Conservation (phyloP, 1,139 yeast species). For the Yamadazyma siamensis region DNA sequence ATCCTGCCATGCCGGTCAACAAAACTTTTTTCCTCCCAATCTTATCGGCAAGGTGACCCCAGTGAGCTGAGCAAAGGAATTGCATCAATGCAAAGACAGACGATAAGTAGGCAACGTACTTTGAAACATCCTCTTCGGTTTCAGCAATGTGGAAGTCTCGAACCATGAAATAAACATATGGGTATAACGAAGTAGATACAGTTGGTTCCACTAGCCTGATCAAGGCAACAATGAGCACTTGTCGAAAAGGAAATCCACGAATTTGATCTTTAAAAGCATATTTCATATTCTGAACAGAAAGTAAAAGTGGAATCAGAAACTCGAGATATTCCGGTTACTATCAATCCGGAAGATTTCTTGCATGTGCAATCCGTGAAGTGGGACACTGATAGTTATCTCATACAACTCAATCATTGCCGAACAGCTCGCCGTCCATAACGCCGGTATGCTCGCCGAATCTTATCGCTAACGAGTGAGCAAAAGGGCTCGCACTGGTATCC, state of each 20-base stretch:
- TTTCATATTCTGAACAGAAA: too few species aligned
- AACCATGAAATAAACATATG: constrained; percentile 63
- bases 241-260: constrained; percentile 47
- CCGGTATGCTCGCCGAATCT: too few species aligned
- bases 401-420: too few species aligned
- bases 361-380: too few species aligned
- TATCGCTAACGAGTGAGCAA: too few species aligned
- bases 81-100: constrained; percentile 54
- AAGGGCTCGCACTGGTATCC: too few species aligned
- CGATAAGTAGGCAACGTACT: constrained; percentile 56
- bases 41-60: constrained; percentile 55
- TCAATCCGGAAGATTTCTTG: too few species aligned
- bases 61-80: constrained; percentile 50
- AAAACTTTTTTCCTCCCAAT: constrained; percentile 58
- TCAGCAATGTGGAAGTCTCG: constrained; percentile 51
- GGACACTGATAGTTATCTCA: too few species aligned
- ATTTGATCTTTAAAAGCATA: constrained; percentile 12
- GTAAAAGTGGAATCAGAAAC: too few species aligned
- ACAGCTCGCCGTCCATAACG: too few species aligned
- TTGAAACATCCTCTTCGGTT: constrained; percentile 49
- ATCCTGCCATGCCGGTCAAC: constrained; percentile 49
- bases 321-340: too few species aligned
- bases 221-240: constrained; percentile 41
- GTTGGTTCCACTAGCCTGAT: constrained; percentile 59
- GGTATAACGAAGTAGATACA: constrained; percentile 59